These are phyloP conservation scores for Spergularia bocconei DNA, from an alignment of 148 eudicot species.

Conservation along the genomic window DNA sequence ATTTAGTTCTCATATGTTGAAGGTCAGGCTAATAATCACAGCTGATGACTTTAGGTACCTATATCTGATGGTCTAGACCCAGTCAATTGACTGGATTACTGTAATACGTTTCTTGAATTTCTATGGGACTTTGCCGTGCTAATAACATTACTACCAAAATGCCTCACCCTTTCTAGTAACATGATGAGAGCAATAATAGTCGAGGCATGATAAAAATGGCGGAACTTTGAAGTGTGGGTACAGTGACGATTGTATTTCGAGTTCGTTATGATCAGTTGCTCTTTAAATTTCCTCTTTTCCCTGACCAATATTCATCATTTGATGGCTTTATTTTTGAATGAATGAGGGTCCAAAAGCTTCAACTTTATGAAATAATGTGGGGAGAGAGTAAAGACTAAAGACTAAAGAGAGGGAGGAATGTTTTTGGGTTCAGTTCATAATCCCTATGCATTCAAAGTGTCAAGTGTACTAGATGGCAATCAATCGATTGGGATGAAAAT, in stretches of 20 bases:
- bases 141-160: background rate
- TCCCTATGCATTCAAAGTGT: conserved; percentile 52
- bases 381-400: conserved; percentile 11
- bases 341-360: conserved; percentile 43
- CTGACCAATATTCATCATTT: conserved; percentile 18
- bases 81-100: too few relatives aligned
- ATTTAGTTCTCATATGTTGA: too few relatives aligned
- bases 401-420: conserved; percentile 21
- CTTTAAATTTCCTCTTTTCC: background rate
- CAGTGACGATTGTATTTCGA: background rate
- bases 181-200: conserved; percentile 18
- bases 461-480: conserved; percentile 14
- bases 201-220: background rate
- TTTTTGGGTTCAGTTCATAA: conserved; percentile 35
- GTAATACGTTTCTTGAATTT: too few relatives aligned
- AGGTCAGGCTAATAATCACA: too few relatives aligned
- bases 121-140: background rate
- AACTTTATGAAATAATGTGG: conserved; percentile 42
- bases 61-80: too few relatives aligned
- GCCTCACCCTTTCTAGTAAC: conserved; percentile 9
- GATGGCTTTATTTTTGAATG: conserved; percentile 27
- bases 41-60: too few relatives aligned
- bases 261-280: conserved; percentile 17
- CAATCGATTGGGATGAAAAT: conserved; percentile 17
- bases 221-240: conserved; percentile 13